A percentile compares a stretch with the other conserved stretches of the same genome.
Conservation (phyloP, 805 yeast genomes). For the Ogataea methylovora region DNA sequence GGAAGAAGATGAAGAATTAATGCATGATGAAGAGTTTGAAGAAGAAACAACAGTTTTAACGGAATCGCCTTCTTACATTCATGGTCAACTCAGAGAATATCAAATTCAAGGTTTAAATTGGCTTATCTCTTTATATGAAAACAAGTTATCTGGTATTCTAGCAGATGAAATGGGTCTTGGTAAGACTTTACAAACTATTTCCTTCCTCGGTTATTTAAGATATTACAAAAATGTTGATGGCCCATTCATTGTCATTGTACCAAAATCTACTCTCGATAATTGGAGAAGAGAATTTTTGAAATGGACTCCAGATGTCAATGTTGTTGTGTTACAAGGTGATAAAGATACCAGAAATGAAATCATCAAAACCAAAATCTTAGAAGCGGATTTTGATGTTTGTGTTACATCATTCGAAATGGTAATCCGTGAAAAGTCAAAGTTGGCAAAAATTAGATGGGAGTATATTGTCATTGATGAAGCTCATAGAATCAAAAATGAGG, state of each 20-base stretch:
- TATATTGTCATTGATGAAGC: constrained; percentile 94
- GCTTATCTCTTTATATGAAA: constrained; percentile 84
- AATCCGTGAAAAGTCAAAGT: constrained; percentile 72
- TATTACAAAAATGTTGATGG: constrained; percentile 76
- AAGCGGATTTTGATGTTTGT: constrained; percentile 81
- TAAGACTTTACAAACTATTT: constrained; percentile 88
- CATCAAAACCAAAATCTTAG: constrained; percentile 49
- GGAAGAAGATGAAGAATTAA: constrained; percentile 90
- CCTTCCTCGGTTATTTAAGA: constrained; percentile 83
- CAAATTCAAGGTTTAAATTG: constrained; percentile 95
- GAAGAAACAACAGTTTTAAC: constrained; percentile 66
- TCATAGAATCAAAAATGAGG: constrained; percentile 93
- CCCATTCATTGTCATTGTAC: constrained; percentile 87
- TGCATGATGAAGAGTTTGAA: constrained; percentile 72
- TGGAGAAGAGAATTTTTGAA: constrained; percentile 92
- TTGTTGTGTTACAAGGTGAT: constrained; percentile 79
- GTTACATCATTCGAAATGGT: constrained; percentile 93
- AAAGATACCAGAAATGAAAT: constrained; percentile 69
- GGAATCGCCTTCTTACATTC: constrained; percentile 73
- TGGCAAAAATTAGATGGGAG: constrained; percentile 86
- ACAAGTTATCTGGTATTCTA: constrained; percentile 81
- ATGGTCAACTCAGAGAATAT: constrained; percentile 80
- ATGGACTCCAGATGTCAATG: constrained; percentile 95
- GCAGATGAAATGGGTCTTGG: constrained; percentile 99
- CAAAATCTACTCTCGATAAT: constrained; percentile 91